phyloP scores from a whole-genome alignment of 2,329 filamentous ascomycete genomes.

The Penicillium sp. region DNA sequence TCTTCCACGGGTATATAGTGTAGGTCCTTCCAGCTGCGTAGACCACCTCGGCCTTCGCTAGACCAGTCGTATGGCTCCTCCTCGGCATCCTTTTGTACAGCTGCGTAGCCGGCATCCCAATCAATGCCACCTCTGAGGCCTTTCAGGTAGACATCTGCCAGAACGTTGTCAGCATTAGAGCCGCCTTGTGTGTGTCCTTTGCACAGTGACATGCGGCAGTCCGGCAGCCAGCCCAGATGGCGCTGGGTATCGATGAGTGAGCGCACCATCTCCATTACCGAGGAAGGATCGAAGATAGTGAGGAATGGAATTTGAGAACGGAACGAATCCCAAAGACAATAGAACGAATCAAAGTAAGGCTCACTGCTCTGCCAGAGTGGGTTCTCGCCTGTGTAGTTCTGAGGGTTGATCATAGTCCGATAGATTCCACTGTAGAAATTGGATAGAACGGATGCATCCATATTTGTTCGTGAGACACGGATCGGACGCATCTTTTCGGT shows the following conservation, averaged over 20 bases:
- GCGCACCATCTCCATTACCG: constrained; percentile 63
- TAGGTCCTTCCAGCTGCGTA: constrained; percentile 67
- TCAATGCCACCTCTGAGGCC: constrained; percentile 60
- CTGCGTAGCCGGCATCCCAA: constrained; percentile 66
- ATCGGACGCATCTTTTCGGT: constrained; percentile 51
- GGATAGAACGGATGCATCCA: constrained; percentile 38
- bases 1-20: constrained; percentile 70
- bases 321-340: constrained; percentile 72
- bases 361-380: constrained; percentile 62
- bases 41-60: constrained; percentile 65
- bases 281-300: constrained; percentile 62
- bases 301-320: constrained; percentile 67
- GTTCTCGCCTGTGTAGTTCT: constrained; percentile 72
- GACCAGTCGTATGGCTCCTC: constrained; percentile 69
- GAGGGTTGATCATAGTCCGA: constrained; percentile 66
- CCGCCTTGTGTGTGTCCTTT: constrained; percentile 71
- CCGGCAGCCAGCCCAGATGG: constrained; percentile 69
- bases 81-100: constrained; percentile 68
- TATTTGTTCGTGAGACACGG: constrained; percentile 33
- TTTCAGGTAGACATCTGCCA: constrained; percentile 68
- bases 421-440: constrained; percentile 70
- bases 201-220: constrained; percentile 70
- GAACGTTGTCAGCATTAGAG: constrained; percentile 67
- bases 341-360: constrained; percentile 72
- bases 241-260: constrained; percentile 69